Percentiles rank a stretch among this genome's conserved stretches.
Conservation (phyloP, 225 moss, liverwort and hornwort species). For the Pleurozium schreberi region DNA sequence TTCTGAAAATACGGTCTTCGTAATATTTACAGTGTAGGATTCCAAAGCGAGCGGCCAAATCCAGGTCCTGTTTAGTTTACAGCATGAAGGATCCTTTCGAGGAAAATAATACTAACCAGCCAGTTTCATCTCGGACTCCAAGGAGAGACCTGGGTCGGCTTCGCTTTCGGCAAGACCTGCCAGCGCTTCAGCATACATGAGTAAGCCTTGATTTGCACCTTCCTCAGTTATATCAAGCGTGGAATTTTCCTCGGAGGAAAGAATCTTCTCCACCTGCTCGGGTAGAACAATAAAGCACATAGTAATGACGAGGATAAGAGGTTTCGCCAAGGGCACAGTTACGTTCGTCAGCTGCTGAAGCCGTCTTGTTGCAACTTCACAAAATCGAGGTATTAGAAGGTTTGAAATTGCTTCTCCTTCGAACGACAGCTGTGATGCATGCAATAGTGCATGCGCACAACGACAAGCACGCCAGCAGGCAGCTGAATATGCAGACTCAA, state of each 20-base stretch:
- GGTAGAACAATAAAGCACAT: constrained; percentile 60
- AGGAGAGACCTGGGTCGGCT: constrained; percentile 69
- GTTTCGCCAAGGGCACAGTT: constrained; percentile 65
- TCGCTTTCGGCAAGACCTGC: constrained; percentile 65
- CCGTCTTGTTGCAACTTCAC: constrained; percentile 49
- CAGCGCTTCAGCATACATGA: constrained; percentile 62
- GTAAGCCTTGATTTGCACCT: constrained; percentile 36
- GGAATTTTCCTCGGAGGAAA: constrained; percentile 47
- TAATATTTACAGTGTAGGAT: background rate
- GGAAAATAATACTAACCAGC: constrained; percentile 19
- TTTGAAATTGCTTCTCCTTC: constrained; percentile 71
- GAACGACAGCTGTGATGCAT: constrained; percentile 63
- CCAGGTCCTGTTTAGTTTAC: background rate
- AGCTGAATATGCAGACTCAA: constrained; percentile 64
- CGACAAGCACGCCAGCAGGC: constrained; percentile 88
- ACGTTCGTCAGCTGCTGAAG: constrained; percentile 52
- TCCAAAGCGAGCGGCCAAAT: background rate
- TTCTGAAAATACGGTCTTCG: background rate
- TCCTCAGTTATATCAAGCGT: constrained; percentile 27
- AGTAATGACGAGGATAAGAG: constrained; percentile 63
- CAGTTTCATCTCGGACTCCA: constrained; percentile 75
- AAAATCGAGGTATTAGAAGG: constrained; percentile 48
- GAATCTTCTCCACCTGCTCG: constrained; percentile 53
- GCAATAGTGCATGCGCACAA: constrained; percentile 68
- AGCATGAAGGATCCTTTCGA: background rate